Percentiles rank a stretch among this genome's conserved stretches.
phyloP scores from a whole-genome alignment of 352 stramenopile species.

The Bremia lactucae region DNA sequence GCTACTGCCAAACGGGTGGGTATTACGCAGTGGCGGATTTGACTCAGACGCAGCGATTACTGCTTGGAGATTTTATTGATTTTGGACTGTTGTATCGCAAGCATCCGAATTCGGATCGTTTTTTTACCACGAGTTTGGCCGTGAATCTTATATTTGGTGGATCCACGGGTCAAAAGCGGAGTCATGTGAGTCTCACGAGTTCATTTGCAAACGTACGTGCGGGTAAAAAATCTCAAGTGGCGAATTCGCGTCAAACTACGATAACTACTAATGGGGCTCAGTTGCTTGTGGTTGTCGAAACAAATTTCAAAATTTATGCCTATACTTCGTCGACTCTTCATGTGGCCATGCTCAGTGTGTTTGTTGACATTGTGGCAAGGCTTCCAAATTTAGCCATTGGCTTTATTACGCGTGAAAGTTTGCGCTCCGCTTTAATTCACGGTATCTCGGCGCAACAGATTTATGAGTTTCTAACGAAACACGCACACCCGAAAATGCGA shows the following conservation, averaged over 20 bases:
- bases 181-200: constrained; percentile 32
- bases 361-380: constrained; percentile 84
- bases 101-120: constrained; percentile 39
- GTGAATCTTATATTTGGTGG: constrained; percentile 87
- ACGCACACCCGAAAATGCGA: constrained; percentile 78
- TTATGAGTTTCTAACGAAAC: constrained; percentile 87
- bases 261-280: constrained; percentile 27
- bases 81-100: constrained; percentile 80
- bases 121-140: constrained; percentile 85
- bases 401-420: constrained; percentile 85
- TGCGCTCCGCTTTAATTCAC: constrained; percentile 81
- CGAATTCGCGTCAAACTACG: constrained; percentile 24
- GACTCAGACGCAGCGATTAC: constrained; percentile 60
- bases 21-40: constrained; percentile 75
- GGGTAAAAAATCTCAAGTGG: constrained; percentile 30
- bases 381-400: constrained; percentile 87
- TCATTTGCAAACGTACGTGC: constrained; percentile 37
- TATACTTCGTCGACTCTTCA: constrained; percentile 86
- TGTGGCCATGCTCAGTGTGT: constrained; percentile 88
- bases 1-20: constrained; percentile 78
- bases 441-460: constrained; percentile 88
- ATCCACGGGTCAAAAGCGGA: constrained; percentile 47
- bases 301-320: constrained; percentile 89
- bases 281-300: constrained; percentile 79
- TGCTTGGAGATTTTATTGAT: constrained; percentile 79